phyloP scores from a whole-genome alignment of 805 yeast genomes.

The Saturnispora bothae region DNA sequence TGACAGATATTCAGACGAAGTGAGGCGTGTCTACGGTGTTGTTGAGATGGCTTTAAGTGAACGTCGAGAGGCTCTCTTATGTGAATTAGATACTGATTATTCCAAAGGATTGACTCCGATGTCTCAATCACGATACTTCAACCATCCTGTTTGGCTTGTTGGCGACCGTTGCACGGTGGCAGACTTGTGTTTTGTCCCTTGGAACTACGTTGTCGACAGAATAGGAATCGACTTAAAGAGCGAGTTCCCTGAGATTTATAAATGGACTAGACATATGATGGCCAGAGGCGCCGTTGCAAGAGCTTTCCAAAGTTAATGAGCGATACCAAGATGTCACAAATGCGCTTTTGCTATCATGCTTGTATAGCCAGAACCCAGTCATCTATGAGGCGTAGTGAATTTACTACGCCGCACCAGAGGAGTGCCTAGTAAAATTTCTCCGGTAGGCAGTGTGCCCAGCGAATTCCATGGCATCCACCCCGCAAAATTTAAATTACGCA shows the following conservation, averaged over 20 bases:
- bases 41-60: slow-evolving; percentile 93
- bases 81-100: slow-evolving; percentile 81
- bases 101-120: slow-evolving; percentile 82
- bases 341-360: too few species aligned
- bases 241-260: slow-evolving; percentile 91
- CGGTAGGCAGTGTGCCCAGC: too few species aligned
- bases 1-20: slow-evolving; percentile 85
- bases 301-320: slow-evolving; percentile 39
- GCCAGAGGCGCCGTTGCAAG: slow-evolving; percentile 84
- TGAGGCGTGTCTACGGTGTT: slow-evolving; percentile 85
- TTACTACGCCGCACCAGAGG: too few species aligned
- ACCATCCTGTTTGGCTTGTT: slow-evolving; percentile 91
- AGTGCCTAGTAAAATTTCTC: too few species aligned
- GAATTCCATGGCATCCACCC: too few species aligned
- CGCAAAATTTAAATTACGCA: too few species aligned
- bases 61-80: slow-evolving; percentile 76
- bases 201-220: slow-evolving; percentile 93
- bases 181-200: slow-evolving; percentile 86
- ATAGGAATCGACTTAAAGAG: slow-evolving; percentile 79
- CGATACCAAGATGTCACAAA: too few species aligned
- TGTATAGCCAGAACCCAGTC: too few species aligned
- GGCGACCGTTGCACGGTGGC: slow-evolving; percentile 80
- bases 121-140: slow-evolving; percentile 76
- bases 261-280: slow-evolving; percentile 95
- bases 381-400: too few species aligned